Evolutionary conservation across 371 early-diverging fungal species (phyloP), one percentile per base, ranked within the genome.

Genomic region (Conidiobolus incongruus): DNA sequence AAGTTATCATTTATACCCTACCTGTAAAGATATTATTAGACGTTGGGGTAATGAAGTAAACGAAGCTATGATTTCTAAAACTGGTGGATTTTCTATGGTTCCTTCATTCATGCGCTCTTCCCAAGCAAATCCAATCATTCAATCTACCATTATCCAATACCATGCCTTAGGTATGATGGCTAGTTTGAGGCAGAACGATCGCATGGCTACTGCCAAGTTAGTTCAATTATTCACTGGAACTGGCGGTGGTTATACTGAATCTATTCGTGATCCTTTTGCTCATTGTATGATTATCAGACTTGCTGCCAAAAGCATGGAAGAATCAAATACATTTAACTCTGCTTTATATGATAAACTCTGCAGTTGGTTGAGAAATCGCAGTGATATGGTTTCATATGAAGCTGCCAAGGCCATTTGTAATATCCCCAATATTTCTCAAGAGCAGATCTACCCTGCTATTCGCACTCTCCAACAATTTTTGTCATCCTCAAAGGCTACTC

Each of bases 401-500:
- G 94, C 95, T n/a, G 94, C 95, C 26, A 82, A 90, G 42, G 93
- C 93, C 4, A 86, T 92, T 53, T 93, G 92, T 60, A 73, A 81
- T 41, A 72, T 93, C 58, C 64, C 64, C 28, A 78, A 81, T 45
- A 80, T 82, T 0, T 76, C 80, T 2, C 55, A 61, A 39, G 82
- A 85, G 57, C 85, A 89, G 53, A 61, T 95, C 24, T 79, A 83
- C 60, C 81, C 89, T 2, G 94, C 93, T 8, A 83, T 95, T 32
- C 72, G 81, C 32, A 86, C 86, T 6, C 63, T 94, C 5, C 94
- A 93, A 56, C 66, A 84, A 45, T 87, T 90, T 68, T 63, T 97
- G 32, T 77, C 77, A 2, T 91, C 89, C 26, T 81, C 85, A 47
- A 89, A 86, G 53, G 75, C 89, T 16, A 80, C 89, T 2, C 68